phyloP scores from a whole-genome alignment of 164 flowering plant species.

The Warburgia ugandensis region DNA sequence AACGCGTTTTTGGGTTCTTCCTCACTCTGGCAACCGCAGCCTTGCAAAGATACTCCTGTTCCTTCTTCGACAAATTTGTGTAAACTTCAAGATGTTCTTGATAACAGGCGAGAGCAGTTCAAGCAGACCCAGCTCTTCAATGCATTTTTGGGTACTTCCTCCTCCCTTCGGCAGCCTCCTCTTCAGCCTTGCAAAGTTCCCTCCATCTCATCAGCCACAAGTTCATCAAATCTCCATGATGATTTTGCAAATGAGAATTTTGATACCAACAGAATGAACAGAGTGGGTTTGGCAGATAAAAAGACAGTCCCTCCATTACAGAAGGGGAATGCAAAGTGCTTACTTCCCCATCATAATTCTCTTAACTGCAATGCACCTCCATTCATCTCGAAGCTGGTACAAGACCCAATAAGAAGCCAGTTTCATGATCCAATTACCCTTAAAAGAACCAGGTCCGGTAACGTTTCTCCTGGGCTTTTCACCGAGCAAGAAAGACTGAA shows the following conservation, averaged over 20 bases:
- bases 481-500: constrained; percentile 2
- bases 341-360: constrained; percentile 24
- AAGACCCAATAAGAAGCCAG: too few species aligned
- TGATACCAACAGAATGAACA: constrained; percentile 18
- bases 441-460: constrained; percentile 72
- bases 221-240: constrained; percentile 13
- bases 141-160: too few species aligned
- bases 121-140: too few species aligned
- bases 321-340: background rate
- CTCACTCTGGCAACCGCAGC: constrained; percentile 96
- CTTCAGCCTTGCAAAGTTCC: too few species aligned
- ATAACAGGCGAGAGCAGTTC: too few species aligned
- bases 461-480: constrained; percentile 20
- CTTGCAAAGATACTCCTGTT: constrained; percentile 68
- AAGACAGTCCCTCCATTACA: constrained; percentile 7
- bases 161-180: too few species aligned
- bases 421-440: constrained; percentile 38
- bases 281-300: constrained; percentile 4
- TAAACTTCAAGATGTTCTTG: constrained; percentile 23
- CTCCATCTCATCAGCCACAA: too few species aligned
- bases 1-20: constrained; percentile 79
- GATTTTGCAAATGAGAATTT: constrained; percentile 64
- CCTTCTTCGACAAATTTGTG: constrained; percentile 4
- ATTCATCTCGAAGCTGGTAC: constrained; percentile 40
- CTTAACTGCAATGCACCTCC: constrained; percentile 70